Conservation (phyloP, 148 eudicot species). For the Amaranthus palmeri region DNA sequence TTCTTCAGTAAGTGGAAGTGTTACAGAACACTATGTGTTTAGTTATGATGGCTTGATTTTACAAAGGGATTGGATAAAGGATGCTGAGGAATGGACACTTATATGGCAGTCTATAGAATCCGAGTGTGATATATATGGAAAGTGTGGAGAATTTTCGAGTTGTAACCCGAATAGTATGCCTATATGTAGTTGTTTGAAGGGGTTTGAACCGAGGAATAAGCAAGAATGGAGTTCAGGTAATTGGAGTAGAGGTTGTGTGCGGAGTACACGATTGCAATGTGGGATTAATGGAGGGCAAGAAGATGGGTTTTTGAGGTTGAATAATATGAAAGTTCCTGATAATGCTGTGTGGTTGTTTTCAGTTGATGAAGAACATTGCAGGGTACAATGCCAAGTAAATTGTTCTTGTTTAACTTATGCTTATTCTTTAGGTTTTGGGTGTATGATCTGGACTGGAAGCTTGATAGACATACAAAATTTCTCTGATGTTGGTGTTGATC, state of each 20-base stretch:
- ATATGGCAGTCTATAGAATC: slow-evolving; percentile 9
- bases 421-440: slow-evolving; percentile 29
- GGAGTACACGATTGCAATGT: slow-evolving; percentile 33
- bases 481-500: slow-evolving; percentile 25
- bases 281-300: slow-evolving; percentile 5
- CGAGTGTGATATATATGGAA: slow-evolving; percentile 39
- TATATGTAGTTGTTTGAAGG: slow-evolving; percentile 44
- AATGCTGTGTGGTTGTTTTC: slow-evolving; percentile 6
- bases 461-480: slow-evolving; percentile 37
- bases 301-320: slow-evolving; percentile 41
- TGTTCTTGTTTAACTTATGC: slow-evolving; percentile 48
- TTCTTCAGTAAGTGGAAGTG: not conserved
- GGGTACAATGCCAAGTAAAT: slow-evolving; percentile 23
- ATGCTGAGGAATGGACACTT: not conserved
- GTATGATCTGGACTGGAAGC: slow-evolving; percentile 41
- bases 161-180: slow-evolving; percentile 28
- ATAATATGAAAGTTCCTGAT: slow-evolving; percentile 38
- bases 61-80: slow-evolving; percentile 14
- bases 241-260: slow-evolving; percentile 50
- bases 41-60: slow-evolving; percentile 13
- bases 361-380: slow-evolving; percentile 23
- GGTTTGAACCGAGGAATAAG: slow-evolving; percentile 29
- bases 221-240: slow-evolving; percentile 39
- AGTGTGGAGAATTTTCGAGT: slow-evolving; percentile 42
- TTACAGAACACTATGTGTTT: slow-evolving; percentile 7